Base-by-base conservation (phyloP, 352 stramenopile genomes). In the Globisporangium yorkense region DNA sequence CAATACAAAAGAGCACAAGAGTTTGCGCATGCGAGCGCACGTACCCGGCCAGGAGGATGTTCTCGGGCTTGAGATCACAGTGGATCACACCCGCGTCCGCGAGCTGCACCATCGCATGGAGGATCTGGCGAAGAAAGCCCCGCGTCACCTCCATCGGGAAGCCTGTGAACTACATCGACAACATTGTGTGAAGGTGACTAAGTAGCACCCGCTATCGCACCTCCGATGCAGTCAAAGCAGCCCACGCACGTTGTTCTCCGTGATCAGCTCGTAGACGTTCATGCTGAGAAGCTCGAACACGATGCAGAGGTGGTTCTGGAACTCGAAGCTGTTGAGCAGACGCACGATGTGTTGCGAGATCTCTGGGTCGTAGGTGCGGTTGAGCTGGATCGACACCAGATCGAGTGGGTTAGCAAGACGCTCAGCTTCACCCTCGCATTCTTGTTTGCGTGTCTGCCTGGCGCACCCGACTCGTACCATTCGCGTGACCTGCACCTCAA, bases 11-110 rank as follows among this genome's bases (percentile, higher is more conserved):
- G 20, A 5, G 13, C 24, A 18, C 12, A n/a, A 29, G 20, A 37
- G 6, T 18, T 20, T 16, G 48, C 29, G 6, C 15, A 5, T 5
- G 6, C 13, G 8, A 20, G 27, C 12, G 27, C 20, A 27, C 70
- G 37, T 57, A 70, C 70, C 66, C 63, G 20, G 63, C 64, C 9
- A 98, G 66, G 31, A 98, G 71, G 62, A 98, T 97, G 67, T 99
- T 98, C 68, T 99, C 96, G 7, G 96, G 96, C 63, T 99, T 99
- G 44, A 99, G 77, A 75, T 99, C 96, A 63, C 92, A 98, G 74
- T 98, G 95, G 57, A 99, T 98, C n/a, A 99, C 85, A 65, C 94
- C 80, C n/a, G 96, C 84, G 31, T 96, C 75, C 5, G 75, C 68
- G 29, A 97, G 72, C 54, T 89, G 93, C 8, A 69, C 63, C n/a